phyloP scores from a whole-genome alignment of 1,284 basidiomycete species.

The Sparassis latifolia region DNA sequence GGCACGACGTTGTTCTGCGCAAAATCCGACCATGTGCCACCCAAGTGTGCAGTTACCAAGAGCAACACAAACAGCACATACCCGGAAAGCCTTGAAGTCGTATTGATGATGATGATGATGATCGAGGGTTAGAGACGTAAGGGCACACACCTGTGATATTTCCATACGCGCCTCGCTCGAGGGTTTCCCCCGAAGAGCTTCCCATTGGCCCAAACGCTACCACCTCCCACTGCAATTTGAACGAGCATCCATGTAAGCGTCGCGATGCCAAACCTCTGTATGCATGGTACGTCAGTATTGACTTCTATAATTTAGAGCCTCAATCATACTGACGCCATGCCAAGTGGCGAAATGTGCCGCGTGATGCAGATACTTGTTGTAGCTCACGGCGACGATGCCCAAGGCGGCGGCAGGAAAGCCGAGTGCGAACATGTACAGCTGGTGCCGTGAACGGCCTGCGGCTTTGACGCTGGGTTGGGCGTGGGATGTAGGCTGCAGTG shows the following conservation, averaged over 20 bases:
- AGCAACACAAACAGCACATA: constrained; percentile 54
- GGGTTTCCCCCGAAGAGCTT: constrained; percentile 55
- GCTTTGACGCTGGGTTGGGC: constrained; percentile 48
- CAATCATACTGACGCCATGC: constrained; percentile 51
- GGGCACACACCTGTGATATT: constrained; percentile 57
- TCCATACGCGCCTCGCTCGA: constrained; percentile 67
- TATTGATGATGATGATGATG: neutral
- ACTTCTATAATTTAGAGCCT: neutral
- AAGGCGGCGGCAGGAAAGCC: constrained; percentile 49
- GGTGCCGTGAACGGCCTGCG: constrained; percentile 58
- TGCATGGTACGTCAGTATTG: constrained; percentile 6
- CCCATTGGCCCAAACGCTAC: constrained; percentile 65
- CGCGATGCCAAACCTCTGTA: constrained; percentile 49
- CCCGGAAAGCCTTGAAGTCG: constrained; percentile 47
- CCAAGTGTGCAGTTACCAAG: constrained; percentile 52
- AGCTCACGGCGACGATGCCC: constrained; percentile 48
- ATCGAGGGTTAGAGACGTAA: neutral
- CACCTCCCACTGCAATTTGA: constrained; percentile 53
- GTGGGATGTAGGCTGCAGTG: constrained; percentile 68
- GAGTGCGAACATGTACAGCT: constrained; percentile 44
- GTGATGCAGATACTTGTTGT: constrained; percentile 43
- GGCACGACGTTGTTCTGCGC: constrained; percentile 30
- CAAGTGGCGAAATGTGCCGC: constrained; percentile 54
- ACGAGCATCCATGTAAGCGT: constrained; percentile 46
- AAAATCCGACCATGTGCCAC: constrained; percentile 62